Percentiles rank a stretch among this genome's conserved stretches.
Evolutionary conservation across 306 rosid species (phyloP).

Genomic region (Herpetospermum pedunculosum): DNA sequence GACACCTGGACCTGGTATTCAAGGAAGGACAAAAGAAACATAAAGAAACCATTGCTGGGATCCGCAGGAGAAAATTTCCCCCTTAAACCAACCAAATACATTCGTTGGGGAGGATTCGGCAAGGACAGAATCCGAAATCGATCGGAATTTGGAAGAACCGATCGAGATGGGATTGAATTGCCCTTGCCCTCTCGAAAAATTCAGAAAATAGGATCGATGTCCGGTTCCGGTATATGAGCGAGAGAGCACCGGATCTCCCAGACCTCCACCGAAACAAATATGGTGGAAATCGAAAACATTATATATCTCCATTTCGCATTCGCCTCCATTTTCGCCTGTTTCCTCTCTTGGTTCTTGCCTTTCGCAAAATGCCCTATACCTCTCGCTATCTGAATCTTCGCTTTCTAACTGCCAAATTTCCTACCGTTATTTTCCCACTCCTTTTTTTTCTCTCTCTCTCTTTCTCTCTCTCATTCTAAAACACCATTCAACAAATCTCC

Average conservation of each 20-base stretch:
- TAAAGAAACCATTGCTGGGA: constrained; percentile 55
- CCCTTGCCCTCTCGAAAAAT: not conserved
- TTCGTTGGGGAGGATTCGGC: not conserved
- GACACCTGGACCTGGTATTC: constrained; percentile 69
- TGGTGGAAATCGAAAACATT: not conserved
- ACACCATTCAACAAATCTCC: too few relatives aligned
- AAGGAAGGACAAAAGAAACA: constrained; percentile 74
- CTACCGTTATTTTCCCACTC: constrained; percentile 2
- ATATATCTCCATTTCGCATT: not conserved
- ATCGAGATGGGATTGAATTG: not conserved
- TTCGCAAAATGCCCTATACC: not conserved
- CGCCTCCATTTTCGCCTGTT: constrained; percentile 6
- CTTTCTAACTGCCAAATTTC: not conserved
- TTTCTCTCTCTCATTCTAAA: too few relatives aligned
- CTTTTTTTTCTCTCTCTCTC: too few relatives aligned
- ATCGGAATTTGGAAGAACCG: not conserved
- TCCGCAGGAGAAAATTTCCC: not conserved
- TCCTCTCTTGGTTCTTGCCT: constrained; percentile 10
- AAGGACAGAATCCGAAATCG: not conserved
- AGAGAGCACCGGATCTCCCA: constrained; percentile 39
- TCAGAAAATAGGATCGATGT: not conserved
- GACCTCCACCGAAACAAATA: constrained; percentile 26
- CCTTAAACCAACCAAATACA: not conserved
- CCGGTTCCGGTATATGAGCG: constrained; percentile 4
- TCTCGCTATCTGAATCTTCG: not conserved